Evolutionary conservation across 2,329 filamentous ascomycete genomes (phyloP).

Genomic region (Knufia petricola): DNA sequence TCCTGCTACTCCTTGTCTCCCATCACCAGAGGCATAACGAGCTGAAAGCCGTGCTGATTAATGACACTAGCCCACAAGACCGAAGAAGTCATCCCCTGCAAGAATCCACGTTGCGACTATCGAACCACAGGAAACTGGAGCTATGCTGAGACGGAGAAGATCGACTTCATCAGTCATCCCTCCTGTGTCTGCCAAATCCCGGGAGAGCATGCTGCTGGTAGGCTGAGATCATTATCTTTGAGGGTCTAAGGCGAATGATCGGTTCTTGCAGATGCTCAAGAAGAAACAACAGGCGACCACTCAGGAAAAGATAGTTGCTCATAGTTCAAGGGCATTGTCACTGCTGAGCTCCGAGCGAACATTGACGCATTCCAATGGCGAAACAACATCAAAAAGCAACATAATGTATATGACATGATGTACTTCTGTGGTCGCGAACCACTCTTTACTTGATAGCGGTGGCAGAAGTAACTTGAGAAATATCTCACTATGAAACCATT

Average conservation of each 20-base stretch:
- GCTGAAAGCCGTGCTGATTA: not conserved
- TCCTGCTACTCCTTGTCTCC: not conserved
- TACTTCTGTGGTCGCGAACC: no score
- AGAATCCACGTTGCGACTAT: not conserved
- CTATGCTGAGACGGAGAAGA: slow-evolving; percentile 3
- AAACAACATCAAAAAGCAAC: no score
- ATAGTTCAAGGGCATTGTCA: no score
- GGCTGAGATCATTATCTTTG: not conserved
- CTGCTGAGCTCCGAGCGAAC: no score
- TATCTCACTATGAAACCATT: no score
- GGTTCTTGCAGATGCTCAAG: not conserved
- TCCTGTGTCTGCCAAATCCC: slow-evolving; percentile 7
- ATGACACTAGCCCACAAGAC: slow-evolving; percentile 1
- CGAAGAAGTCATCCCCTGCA: slow-evolving; percentile 2
- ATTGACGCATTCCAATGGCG: no score
- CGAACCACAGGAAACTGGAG: not conserved
- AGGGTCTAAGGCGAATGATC: not conserved
- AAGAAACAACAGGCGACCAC: not conserved
- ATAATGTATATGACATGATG: no score
- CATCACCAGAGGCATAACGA: not conserved
- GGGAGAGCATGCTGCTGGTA: not conserved
- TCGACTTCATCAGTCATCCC: slow-evolving; percentile 6
- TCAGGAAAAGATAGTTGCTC: not conserved
- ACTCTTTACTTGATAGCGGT: no score
- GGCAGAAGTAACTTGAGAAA: no score